phyloP scores from a whole-genome alignment of 2,329 filamentous ascomycete species.

The Lasiodiplodia gonubiensis region DNA sequence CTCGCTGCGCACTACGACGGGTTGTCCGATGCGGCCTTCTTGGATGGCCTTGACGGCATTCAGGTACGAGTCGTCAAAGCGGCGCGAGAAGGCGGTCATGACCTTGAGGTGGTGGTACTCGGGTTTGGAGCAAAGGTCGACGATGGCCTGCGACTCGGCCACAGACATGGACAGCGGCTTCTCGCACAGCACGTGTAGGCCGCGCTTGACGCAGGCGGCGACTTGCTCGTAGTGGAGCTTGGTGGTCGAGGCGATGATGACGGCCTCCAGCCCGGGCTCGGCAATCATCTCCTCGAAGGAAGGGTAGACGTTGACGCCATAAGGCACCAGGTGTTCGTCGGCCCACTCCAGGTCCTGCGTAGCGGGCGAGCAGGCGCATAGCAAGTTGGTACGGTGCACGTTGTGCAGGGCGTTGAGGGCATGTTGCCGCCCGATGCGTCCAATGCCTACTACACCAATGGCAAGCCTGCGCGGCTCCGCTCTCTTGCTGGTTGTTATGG shows the following conservation, averaged over 20 bases:
- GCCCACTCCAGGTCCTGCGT: constrained; percentile 54
- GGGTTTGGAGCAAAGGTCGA: constrained; percentile 43
- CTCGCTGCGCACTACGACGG: constrained; percentile 50
- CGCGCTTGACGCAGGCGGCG: constrained; percentile 43
- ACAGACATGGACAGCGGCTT: constrained; percentile 47
- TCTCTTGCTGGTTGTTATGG: constrained; percentile 2
- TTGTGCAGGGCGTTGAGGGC: constrained; percentile 55
- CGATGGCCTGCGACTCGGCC: constrained; percentile 37
- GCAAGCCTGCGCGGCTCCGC: constrained; percentile 36
- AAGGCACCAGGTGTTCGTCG: constrained; percentile 50
- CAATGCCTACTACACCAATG: constrained; percentile 57
- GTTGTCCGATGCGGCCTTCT: constrained; percentile 46
- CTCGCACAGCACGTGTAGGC: constrained; percentile 47
- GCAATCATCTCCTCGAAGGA: constrained; percentile 56
- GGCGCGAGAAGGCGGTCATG: constrained; percentile 54
- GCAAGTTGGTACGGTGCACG: constrained; percentile 55
- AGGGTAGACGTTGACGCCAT: constrained; percentile 53
- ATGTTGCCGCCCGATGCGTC: constrained; percentile 61
- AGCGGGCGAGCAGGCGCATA: constrained; percentile 58
- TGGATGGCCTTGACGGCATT: constrained; percentile 45
- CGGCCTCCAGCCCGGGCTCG: constrained; percentile 49
- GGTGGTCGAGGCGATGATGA: constrained; percentile 47
- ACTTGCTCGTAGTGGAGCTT: constrained; percentile 45
- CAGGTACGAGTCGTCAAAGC: constrained; percentile 53
- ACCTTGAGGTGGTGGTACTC: constrained; percentile 46